These are phyloP conservation scores for Pleodorina starrii DNA, from an alignment of 139 green algal species.

Conservation along the genomic window DNA sequence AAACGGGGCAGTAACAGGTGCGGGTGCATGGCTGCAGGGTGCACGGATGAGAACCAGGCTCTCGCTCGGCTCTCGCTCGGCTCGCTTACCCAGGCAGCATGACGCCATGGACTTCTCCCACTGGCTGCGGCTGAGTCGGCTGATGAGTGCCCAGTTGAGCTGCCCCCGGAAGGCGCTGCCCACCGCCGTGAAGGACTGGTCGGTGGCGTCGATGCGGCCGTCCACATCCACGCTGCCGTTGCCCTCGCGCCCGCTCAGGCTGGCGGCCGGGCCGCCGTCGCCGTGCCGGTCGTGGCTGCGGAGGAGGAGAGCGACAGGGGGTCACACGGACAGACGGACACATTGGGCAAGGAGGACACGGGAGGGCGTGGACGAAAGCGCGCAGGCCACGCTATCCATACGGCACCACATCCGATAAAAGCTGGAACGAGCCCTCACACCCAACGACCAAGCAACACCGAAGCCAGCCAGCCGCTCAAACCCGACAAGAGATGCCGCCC, in stretches of 20 bases:
- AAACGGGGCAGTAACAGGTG: no score
- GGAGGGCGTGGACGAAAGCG: no score
- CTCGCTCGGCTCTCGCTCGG: neutral
- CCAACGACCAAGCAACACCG: no score
- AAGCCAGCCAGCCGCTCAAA: no score
- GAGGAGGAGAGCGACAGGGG: no score
- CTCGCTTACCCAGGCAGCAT: conserved; percentile 55
- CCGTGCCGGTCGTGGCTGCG: conserved; percentile 6
- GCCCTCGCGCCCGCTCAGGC: neutral
- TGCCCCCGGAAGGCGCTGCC: conserved; percentile 46
- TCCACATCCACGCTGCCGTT: conserved; percentile 12
- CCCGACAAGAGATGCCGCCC: no score
- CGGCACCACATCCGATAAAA: no score
- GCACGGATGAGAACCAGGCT: neutral
- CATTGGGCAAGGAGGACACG: no score
- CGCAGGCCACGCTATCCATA: no score
- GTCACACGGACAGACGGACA: neutral
- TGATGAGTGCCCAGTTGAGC: conserved; percentile 64
- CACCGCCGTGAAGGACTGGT: conserved; percentile 56
- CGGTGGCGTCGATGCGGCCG: conserved; percentile 44
- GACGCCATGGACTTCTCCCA: conserved; percentile 70
- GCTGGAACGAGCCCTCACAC: no score
- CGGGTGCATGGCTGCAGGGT: no score
- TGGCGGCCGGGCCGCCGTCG: neutral
- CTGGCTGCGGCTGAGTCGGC: conserved; percentile 56